Conservation (phyloP, 2,329 filamentous ascomycete species). For the Aspergillus hiratsukae region DNA sequence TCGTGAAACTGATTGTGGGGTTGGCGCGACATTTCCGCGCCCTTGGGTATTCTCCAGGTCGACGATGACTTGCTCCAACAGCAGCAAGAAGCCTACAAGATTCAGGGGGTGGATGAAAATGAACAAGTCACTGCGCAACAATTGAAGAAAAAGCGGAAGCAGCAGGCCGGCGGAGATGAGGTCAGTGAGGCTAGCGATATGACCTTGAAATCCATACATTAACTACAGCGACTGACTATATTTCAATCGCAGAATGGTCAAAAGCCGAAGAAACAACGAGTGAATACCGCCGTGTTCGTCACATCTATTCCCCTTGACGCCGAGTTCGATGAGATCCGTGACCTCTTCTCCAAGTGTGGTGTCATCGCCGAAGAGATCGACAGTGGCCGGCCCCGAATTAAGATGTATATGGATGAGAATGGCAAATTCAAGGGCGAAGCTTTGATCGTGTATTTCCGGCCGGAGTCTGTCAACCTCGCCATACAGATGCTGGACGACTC, state of each 20-base stretch:
- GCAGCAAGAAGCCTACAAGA: conserved; percentile 58
- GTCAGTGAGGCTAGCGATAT: conserved; percentile 33
- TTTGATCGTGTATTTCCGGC: conserved; percentile 89
- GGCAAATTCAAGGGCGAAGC: conserved; percentile 92
- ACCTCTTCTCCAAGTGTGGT: conserved; percentile 82
- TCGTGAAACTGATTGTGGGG: conserved; percentile 32
- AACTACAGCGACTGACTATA: neutral
- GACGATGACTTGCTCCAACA: conserved; percentile 58
- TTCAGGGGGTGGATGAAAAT: conserved; percentile 56
- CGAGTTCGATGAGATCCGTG: conserved; percentile 72
- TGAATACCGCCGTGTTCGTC: conserved; percentile 90
- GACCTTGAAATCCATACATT: neutral
- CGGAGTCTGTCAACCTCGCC: conserved; percentile 74
- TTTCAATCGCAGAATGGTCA: conserved; percentile 21
- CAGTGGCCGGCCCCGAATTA: conserved; percentile 80
- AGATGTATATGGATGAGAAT: conserved; percentile 78
- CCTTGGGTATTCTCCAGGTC: conserved; percentile 43
- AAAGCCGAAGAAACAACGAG: conserved; percentile 42
- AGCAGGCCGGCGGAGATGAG: conserved; percentile 47
- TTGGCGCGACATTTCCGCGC: conserved; percentile 24
- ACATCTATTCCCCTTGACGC: conserved; percentile 79
- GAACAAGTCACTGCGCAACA: conserved; percentile 43
- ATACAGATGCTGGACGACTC: conserved; percentile 52
- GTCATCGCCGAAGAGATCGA: conserved; percentile 95
- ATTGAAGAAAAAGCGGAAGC: conserved; percentile 51